These are phyloP conservation scores for Leccinum ochraceum DNA, from an alignment of 768 basidiomycete species.

Conservation along the genomic window DNA sequence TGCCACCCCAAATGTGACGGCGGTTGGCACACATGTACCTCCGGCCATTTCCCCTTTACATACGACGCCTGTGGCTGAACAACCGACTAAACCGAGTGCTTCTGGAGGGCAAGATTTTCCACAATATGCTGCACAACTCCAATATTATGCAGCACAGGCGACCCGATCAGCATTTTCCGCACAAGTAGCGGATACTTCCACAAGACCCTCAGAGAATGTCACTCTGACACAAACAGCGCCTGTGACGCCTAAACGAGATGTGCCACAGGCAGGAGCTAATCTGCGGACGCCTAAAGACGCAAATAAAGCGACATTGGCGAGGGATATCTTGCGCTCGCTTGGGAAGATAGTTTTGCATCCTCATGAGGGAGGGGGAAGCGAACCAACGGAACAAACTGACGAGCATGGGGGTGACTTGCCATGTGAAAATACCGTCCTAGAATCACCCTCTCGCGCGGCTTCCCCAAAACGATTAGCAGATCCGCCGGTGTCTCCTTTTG, in stretches of 20 bases:
- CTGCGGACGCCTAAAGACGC: constrained; percentile 40
- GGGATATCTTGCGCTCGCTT: constrained; percentile 56
- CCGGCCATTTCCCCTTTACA: neutral
- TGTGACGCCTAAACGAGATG: constrained; percentile 13
- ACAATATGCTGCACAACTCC: constrained; percentile 17
- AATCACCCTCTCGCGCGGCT: neutral
- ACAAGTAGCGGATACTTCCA: constrained; percentile 4
- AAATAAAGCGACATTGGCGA: constrained; percentile 53
- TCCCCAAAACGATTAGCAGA: neutral
- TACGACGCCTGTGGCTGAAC: neutral
- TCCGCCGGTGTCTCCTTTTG: neutral
- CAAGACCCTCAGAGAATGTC: neutral
- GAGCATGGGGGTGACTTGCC: neutral
- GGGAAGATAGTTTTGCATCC: constrained; percentile 26
- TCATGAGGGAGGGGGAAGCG: constrained; percentile 8
- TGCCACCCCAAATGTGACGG: neutral
- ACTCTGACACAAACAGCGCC: neutral
- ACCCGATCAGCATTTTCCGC: constrained; percentile 8
- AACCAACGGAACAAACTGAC: constrained; percentile 1
- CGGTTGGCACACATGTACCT: neutral
- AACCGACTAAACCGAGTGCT: neutral
- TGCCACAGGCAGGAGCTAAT: neutral
- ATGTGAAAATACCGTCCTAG: neutral
- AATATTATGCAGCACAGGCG: constrained; percentile 25
- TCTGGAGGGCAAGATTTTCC: constrained; percentile 1